Percentiles rank a stretch among this genome's conserved stretches.
Evolutionary conservation across 164 flowering plant genomes (phyloP).

Genomic region (Pachysandra terminalis): DNA sequence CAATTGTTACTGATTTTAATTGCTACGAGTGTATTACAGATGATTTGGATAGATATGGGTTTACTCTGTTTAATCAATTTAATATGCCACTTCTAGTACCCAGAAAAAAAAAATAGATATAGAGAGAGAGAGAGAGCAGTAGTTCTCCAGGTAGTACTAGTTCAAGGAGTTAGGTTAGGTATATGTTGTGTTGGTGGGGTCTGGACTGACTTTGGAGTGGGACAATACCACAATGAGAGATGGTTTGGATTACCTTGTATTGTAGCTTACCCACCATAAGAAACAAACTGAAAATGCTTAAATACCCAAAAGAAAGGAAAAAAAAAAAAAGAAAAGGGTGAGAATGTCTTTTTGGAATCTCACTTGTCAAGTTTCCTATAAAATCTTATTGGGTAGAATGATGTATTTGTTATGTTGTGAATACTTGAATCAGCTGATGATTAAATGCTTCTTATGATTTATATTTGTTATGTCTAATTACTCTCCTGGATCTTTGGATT

Average conservation of each 20-base stretch:
- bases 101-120: too few relatives aligned
- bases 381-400: background rate
- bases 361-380: background rate
- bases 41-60: too few relatives aligned
- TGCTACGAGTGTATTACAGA: too few relatives aligned
- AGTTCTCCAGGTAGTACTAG: too few relatives aligned
- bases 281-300: background rate
- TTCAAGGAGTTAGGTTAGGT: too few relatives aligned
- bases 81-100: too few relatives aligned
- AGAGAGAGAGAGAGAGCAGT: too few relatives aligned
- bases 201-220: too few relatives aligned
- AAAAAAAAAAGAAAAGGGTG: background rate
- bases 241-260: background rate
- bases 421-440: background rate
- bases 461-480: background rate
- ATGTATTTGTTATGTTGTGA: background rate
- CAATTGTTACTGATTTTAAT: too few relatives aligned
- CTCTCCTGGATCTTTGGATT: background rate
- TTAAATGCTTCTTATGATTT: background rate
- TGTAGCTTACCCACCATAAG: background rate
- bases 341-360: slow-evolving; percentile 6
- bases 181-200: too few relatives aligned
- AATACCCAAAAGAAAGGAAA: background rate
- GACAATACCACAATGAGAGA: background rate
- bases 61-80: too few relatives aligned